phyloP scores from a whole-genome alignment of 2,329 filamentous ascomycete genomes.

The Juglanconis sp. region DNA sequence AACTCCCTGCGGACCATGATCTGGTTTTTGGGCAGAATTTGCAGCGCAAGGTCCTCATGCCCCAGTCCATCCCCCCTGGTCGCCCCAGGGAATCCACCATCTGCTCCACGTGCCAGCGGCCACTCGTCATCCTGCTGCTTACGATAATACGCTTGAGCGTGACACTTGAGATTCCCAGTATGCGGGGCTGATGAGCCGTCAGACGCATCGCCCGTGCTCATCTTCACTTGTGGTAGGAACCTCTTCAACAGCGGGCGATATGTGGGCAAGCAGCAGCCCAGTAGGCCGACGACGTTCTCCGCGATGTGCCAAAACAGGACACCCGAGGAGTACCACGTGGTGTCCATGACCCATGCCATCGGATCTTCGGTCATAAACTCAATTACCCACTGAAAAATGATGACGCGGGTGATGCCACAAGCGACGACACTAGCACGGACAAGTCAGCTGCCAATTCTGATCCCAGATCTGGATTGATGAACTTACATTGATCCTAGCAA shows the following conservation, averaged over 20 bases:
- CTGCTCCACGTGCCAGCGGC: not conserved
- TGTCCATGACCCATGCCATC: not conserved
- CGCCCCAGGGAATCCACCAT: not conserved
- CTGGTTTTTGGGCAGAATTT: not conserved
- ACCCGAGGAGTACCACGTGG: conserved; percentile 1
- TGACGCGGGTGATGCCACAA: not conserved
- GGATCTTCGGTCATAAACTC: not conserved
- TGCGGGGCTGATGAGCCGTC: not conserved
- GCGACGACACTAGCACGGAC: not conserved
- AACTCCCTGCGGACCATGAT: not conserved
- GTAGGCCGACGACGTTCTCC: conserved; percentile 19
- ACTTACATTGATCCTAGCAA: conserved; percentile 6
- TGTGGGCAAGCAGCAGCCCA: conserved; percentile 14
- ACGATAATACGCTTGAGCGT: not conserved
- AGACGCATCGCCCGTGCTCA: not conserved
- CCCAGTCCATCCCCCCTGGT: not conserved
- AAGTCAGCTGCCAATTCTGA: no score
- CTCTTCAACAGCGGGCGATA: not conserved
- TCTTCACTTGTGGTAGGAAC: not conserved
- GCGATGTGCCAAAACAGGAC: conserved; percentile 2
- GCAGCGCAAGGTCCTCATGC: not conserved
- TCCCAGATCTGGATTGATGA: no score
- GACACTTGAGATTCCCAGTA: not conserved
- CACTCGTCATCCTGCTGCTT: not conserved
- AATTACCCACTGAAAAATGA: not conserved